Evolutionary conservation across 495 filamentous ascomycete genomes (phyloP).

Genomic region (Annulohypoxylon maeteangense): DNA sequence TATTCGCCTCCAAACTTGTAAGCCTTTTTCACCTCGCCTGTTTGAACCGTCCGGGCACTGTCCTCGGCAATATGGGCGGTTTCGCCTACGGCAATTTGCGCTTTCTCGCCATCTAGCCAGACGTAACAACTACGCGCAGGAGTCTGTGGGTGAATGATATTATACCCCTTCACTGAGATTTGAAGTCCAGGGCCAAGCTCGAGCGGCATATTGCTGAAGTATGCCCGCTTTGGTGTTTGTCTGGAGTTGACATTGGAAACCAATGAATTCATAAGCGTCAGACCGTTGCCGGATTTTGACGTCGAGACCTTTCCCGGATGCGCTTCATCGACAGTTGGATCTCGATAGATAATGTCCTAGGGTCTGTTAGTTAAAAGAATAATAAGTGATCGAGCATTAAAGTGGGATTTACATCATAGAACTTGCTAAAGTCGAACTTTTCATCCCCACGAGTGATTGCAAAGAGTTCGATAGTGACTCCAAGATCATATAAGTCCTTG

Average conservation of each 20-base stretch:
- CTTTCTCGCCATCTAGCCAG: conserved; percentile 82
- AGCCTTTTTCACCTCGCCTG: conserved; percentile 85
- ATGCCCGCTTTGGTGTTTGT: conserved; percentile 84
- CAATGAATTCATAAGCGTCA: conserved; percentile 82
- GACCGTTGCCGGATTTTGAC: conserved; percentile 72
- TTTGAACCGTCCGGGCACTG: conserved; percentile 78
- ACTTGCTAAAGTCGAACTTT: conserved; percentile 84
- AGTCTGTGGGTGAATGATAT: conserved; percentile 83
- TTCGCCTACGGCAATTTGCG: conserved; percentile 78
- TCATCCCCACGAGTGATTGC: conserved; percentile 80
- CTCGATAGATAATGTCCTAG: conserved; percentile 83
- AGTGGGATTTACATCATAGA: conserved; percentile 79
- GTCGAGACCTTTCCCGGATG: conserved; percentile 52
- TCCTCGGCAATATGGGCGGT: conserved; percentile 80
- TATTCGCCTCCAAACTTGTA: conserved; percentile 96
- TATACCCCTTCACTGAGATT: conserved; percentile 93
- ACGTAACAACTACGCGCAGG: conserved; percentile 84
- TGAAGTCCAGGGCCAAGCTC: conserved; percentile 86
- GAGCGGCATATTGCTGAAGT: conserved; percentile 85
- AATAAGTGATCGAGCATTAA: conserved; percentile 8
- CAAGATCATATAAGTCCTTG: conserved; percentile 94
- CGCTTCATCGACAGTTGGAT: conserved; percentile 72
- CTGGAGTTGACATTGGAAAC: conserved; percentile 92
- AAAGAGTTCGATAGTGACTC: conserved; percentile 92
- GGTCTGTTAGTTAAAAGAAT: conserved; percentile 35